Percentiles rank a stretch among this genome's conserved stretches.
Evolutionary conservation across 108 stramenopile genomes (phyloP).

Genomic region (Parietichytrium sp.): DNA sequence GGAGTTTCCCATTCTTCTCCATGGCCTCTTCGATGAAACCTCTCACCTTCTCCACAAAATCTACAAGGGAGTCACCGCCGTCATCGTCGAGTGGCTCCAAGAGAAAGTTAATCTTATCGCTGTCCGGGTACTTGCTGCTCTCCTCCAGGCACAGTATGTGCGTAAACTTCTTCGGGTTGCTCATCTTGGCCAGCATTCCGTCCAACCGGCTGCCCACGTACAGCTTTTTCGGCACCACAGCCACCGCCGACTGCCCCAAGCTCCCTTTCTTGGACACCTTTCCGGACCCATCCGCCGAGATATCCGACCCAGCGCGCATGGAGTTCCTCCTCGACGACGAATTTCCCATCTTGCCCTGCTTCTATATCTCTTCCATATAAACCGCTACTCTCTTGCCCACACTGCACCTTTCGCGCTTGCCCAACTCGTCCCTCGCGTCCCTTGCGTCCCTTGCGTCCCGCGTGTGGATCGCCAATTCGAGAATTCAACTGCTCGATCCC

Average conservation of each 20-base stretch:
- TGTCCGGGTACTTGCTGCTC: not conserved
- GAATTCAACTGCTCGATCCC: no score
- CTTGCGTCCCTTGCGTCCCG: no score
- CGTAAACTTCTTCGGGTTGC: slow-evolving; percentile 30
- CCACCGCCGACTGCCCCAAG: not conserved
- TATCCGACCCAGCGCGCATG: no score
- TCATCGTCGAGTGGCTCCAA: not conserved
- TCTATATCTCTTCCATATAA: no score
- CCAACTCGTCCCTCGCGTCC: no score
- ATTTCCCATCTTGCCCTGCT: no score
- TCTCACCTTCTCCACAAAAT: not conserved
- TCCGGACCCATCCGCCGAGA: no score
- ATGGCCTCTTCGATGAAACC: not conserved
- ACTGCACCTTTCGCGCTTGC: no score
- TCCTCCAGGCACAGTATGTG: slow-evolving; percentile 11
- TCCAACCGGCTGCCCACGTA: slow-evolving; percentile 10
- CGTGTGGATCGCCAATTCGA: no score
- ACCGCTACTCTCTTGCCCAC: no score
- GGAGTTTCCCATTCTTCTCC: not conserved
- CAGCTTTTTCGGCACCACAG: not conserved
- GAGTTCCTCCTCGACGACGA: no score
- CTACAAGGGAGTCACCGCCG: not conserved
- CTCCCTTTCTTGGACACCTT: no score
- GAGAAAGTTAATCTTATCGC: not conserved
- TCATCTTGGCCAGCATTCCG: slow-evolving; percentile 36